Evolutionary conservation across 2,329 filamentous ascomycete genomes (phyloP).

Genomic region (Daldinia sp.): DNA sequence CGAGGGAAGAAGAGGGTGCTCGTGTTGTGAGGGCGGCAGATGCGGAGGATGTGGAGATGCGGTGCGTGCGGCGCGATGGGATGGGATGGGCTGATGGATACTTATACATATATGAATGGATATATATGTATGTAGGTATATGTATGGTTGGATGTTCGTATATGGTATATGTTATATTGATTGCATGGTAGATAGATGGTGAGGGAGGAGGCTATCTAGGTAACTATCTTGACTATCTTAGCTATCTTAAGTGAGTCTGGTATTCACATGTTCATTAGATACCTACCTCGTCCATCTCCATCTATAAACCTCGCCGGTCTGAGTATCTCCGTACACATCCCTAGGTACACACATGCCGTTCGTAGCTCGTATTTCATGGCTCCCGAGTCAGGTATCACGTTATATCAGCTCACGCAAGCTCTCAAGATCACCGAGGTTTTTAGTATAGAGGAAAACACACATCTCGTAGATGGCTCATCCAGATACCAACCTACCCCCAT

Average conservation of each 20-base stretch:
- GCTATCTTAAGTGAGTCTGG: background rate
- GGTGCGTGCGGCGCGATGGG: no score
- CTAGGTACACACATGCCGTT: background rate
- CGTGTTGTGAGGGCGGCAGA: background rate
- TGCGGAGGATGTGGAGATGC: background rate
- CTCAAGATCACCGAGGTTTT: background rate
- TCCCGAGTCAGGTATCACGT: background rate
- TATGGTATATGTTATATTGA: no score
- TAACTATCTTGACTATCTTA: no score
- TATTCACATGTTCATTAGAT: background rate
- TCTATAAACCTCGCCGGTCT: no score
- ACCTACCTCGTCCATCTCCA: no score
- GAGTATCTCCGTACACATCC: no score
- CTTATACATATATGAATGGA: no score
- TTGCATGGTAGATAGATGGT: background rate
- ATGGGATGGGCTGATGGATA: background rate
- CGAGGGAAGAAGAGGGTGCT: no score
- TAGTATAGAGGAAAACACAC: background rate
- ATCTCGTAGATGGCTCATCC: no score
- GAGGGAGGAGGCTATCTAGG: no score
- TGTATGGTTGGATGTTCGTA: background rate
- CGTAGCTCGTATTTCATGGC: background rate
- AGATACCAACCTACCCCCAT: background rate
- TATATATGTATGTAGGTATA: background rate
- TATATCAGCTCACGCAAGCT: background rate